Evolutionary conservation across 768 basidiomycete species (phyloP).

Genomic region (Gloeostereum incarnatum): DNA sequence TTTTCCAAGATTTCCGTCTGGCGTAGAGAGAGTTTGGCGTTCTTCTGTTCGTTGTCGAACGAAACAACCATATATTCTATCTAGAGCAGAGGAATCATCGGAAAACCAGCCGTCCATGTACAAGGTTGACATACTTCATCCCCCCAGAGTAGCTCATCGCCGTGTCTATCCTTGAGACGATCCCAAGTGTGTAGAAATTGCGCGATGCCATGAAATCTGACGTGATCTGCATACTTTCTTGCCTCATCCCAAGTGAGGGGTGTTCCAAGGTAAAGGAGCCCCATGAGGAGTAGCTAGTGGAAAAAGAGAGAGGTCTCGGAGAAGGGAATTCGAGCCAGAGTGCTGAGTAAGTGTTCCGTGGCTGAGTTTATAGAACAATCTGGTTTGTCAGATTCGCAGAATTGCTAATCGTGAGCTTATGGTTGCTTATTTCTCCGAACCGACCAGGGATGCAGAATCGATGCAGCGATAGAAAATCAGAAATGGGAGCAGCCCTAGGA

Average conservation of each 20-base stretch:
- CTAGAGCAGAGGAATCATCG: constrained; percentile 35
- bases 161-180: constrained; percentile 79
- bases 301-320: too few relatives aligned
- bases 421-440: too few relatives aligned
- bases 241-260: constrained; percentile 89
- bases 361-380: too few relatives aligned
- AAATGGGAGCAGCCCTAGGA: too few relatives aligned
- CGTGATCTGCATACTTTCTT: constrained; percentile 80
- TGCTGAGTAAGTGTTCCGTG: too few relatives aligned
- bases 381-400: too few relatives aligned
- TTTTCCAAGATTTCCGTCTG: constrained; percentile 90
- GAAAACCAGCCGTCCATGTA: constrained; percentile 3
- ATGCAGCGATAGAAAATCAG: too few relatives aligned
- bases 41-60: constrained; percentile 70
- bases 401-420: too few relatives aligned
- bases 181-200: constrained; percentile 96
- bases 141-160: constrained; percentile 94
- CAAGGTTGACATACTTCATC: constrained; percentile 70
- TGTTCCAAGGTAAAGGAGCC: constrained; percentile 86
- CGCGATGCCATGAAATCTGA: constrained; percentile 85
- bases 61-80: constrained; percentile 94
- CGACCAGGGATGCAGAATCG: too few relatives aligned
- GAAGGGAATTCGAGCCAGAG: too few relatives aligned
- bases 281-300: too few relatives aligned
- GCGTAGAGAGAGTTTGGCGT: constrained; percentile 84